phyloP scores from a whole-genome alignment of 257 asterid genomes.

The Scutellaria galericulata region DNA sequence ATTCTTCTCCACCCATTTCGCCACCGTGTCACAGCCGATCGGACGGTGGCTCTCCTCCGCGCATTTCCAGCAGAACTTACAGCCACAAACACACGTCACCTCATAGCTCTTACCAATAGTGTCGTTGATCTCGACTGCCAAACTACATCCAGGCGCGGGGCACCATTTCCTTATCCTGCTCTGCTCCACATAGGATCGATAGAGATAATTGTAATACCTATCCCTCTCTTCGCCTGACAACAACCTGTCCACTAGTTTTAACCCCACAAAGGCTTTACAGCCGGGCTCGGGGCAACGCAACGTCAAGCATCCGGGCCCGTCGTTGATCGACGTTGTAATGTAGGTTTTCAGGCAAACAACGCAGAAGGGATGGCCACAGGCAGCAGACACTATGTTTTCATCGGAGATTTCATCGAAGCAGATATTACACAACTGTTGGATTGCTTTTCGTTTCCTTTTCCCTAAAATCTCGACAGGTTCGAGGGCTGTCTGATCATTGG shows the following conservation, averaged over 20 bases:
- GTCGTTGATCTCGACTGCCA: conserved; percentile 29
- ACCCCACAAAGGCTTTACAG: background rate
- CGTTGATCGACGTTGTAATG: conserved; percentile 32
- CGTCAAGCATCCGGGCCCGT: conserved; percentile 48
- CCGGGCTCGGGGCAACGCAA: conserved; percentile 47
- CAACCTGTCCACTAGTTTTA: conserved; percentile 30
- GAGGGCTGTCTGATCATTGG: background rate
- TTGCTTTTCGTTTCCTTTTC: background rate
- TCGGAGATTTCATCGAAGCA: conserved; percentile 2
- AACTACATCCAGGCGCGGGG: conserved; percentile 48
- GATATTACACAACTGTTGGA: conserved; percentile 1
- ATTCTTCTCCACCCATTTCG: conserved; percentile 42
- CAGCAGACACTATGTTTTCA: background rate
- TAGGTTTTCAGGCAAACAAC: conserved; percentile 33
- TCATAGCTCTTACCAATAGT: conserved; percentile 13
- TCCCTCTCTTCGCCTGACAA: background rate
- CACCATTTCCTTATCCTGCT: conserved; percentile 41
- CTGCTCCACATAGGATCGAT: conserved; percentile 31
- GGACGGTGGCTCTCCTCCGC: conserved; percentile 52
- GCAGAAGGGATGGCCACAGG: conserved; percentile 50
- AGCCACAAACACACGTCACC: conserved; percentile 41
- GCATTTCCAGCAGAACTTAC: conserved; percentile 46
- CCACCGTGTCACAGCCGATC: conserved; percentile 39
- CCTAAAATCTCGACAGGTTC: conserved; percentile 29
- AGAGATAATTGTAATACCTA: conserved; percentile 27